Conservation (phyloP, 257 asterid species). For the Vinca minor region DNA sequence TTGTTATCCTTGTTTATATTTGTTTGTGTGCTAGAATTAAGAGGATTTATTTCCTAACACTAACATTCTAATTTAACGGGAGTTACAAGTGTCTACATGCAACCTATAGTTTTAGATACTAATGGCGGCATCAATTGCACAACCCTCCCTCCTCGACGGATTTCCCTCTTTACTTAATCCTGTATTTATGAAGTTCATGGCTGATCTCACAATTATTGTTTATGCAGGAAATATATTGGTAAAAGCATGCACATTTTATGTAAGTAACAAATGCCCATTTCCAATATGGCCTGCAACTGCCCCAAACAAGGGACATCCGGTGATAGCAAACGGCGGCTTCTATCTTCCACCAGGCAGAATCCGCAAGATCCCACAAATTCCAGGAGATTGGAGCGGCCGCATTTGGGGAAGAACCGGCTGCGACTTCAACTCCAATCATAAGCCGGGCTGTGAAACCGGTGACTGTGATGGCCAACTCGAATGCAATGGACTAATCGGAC, state of each 20-base stretch:
- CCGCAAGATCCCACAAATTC: constrained; percentile 22
- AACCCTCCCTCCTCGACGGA: too few species aligned
- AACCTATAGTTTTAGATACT: too few species aligned
- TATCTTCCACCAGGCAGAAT: constrained; percentile 41
- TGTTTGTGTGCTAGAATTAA: too few species aligned
- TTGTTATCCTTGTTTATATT: too few species aligned
- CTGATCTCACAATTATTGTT: too few species aligned
- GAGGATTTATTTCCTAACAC: too few species aligned
- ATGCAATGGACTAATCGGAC: constrained; percentile 56
- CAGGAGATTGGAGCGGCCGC: constrained; percentile 71
- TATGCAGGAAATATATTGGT: constrained; percentile 30
- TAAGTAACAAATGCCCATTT: constrained; percentile 65
- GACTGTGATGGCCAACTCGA: constrained; percentile 61
- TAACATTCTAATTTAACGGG: too few species aligned
- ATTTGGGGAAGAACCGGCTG: constrained; percentile 91
- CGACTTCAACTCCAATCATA: constrained; percentile 27
- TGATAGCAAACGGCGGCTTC: constrained; percentile 65
- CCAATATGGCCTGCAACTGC: constrained; percentile 91
- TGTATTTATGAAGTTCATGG: too few species aligned
- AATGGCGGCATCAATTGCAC: too few species aligned
- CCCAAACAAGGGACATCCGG: constrained; percentile 56
- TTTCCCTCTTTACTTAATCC: too few species aligned
- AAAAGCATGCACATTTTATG: constrained; percentile 47
- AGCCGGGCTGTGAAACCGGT: constrained; percentile 60
- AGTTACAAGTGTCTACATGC: too few species aligned